Evolutionary conservation across 73 alveolate genomes (phyloP).

Genomic region (Loxodes magnus): DNA sequence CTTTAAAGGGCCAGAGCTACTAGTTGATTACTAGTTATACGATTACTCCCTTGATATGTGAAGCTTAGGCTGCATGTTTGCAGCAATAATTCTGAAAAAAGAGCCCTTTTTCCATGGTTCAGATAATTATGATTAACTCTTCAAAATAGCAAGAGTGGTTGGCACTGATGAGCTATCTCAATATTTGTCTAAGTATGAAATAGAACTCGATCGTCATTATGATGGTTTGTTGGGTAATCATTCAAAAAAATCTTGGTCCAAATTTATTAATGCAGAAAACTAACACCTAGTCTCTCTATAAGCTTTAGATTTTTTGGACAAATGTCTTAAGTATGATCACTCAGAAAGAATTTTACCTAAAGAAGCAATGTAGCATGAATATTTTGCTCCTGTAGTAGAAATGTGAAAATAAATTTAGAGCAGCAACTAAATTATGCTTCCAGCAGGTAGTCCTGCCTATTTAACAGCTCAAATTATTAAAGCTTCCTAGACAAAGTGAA

Average conservation of each 20-base stretch:
- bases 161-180: constrained; percentile 69
- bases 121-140: constrained; percentile 89
- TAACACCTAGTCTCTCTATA: background rate
- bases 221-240: constrained; percentile 36
- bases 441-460: too few relatives aligned
- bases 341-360: constrained; percentile 80
- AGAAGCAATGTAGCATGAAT: constrained; percentile 94
- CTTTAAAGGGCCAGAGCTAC: constrained; percentile 92
- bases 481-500: too few relatives aligned
- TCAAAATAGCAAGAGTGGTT: constrained; percentile 87
- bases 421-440: too few relatives aligned
- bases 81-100: constrained; percentile 85
- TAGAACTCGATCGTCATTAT: constrained; percentile 39
- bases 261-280: background rate
- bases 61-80: constrained; percentile 86
- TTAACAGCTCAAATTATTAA: too few relatives aligned
- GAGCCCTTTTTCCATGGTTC: constrained; percentile 97
- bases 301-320: background rate
- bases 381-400: constrained; percentile 66
- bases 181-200: constrained; percentile 27
- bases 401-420: background rate
- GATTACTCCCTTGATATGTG: constrained; percentile 84
- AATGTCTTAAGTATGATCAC: constrained; percentile 7
- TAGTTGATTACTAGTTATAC: constrained; percentile 66
- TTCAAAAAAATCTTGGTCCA: constrained; percentile 1